Evolutionary conservation across 2,329 filamentous ascomycete genomes (phyloP).

Genomic region (Nemania abortiva): DNA sequence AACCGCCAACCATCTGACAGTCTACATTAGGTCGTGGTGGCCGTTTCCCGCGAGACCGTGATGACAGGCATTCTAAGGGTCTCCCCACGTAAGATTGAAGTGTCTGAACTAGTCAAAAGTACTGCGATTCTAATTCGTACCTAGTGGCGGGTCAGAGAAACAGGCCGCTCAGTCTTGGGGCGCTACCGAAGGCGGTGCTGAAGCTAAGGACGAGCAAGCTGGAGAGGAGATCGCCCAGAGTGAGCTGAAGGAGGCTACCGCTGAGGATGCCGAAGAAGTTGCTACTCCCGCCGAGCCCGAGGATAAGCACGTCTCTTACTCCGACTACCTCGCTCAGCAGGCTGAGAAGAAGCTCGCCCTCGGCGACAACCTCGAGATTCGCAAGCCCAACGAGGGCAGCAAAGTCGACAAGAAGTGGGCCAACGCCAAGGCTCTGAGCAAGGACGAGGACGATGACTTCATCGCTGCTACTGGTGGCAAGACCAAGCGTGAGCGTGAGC

Average conservation of each 20-base stretch:
- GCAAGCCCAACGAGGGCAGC: constrained; percentile 92
- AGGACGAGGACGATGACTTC: constrained; percentile 79
- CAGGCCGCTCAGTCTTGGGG: constrained; percentile 93
- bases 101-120: background rate
- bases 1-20: constrained; percentile 34
- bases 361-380: constrained; percentile 73
- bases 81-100: constrained; percentile 59
- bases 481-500: constrained; percentile 85
- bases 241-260: constrained; percentile 79
- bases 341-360: constrained; percentile 82
- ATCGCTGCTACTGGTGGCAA: constrained; percentile 81
- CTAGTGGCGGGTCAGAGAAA: constrained; percentile 80
- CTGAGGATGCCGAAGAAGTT: constrained; percentile 59
- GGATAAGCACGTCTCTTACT: constrained; percentile 91
- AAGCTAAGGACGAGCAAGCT: constrained; percentile 91
- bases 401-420: constrained; percentile 94
- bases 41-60: constrained; percentile 64
- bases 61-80: constrained; percentile 68
- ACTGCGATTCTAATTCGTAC: constrained; percentile 22
- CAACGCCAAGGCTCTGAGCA: constrained; percentile 77
- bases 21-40: constrained; percentile 63
- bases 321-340: constrained; percentile 82
- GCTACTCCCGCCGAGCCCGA: constrained; percentile 71
- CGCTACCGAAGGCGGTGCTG: constrained; percentile 81
- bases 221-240: constrained; percentile 88